Evolutionary conservation across 208 protist genomes (phyloP).

Genomic region (Leishmania braziliensis): DNA sequence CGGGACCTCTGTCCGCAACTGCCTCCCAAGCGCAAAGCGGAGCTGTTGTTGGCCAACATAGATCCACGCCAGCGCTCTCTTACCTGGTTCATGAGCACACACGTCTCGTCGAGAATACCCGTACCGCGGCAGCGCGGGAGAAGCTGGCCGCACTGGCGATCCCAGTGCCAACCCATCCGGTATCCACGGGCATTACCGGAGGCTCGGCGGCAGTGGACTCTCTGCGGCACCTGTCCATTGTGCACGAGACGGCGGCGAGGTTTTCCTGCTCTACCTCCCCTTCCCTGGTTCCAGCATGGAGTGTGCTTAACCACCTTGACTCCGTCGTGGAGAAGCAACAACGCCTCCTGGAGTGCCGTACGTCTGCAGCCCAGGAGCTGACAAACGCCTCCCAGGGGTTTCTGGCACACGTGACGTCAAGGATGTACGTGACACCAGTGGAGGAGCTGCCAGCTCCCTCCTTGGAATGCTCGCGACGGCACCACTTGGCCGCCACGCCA

Average conservation of each 20-base stretch:
- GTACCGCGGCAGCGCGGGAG: neutral
- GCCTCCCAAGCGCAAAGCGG: neutral
- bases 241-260: neutral
- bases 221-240: neutral
- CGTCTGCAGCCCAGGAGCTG: neutral
- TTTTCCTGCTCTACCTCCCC: neutral
- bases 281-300: neutral
- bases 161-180: neutral
- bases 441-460: neutral
- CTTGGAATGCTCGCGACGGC: neutral
- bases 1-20: neutral
- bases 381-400: constrained; percentile 12
- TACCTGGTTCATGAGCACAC: neutral
- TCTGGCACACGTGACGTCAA: constrained; percentile 11
- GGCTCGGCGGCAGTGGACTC: neutral
- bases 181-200: neutral
- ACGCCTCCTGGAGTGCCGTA: neutral
- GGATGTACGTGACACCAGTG: constrained; percentile 19
- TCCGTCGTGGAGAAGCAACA: neutral
- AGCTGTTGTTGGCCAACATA: neutral
- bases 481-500: neutral
- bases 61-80: neutral
- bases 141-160: constrained; percentile 1
- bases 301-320: neutral
- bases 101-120: neutral